Evolutionary conservation across 2,329 filamentous ascomycete species (phyloP).

Genomic region (Teratosphaeria viscida): DNA sequence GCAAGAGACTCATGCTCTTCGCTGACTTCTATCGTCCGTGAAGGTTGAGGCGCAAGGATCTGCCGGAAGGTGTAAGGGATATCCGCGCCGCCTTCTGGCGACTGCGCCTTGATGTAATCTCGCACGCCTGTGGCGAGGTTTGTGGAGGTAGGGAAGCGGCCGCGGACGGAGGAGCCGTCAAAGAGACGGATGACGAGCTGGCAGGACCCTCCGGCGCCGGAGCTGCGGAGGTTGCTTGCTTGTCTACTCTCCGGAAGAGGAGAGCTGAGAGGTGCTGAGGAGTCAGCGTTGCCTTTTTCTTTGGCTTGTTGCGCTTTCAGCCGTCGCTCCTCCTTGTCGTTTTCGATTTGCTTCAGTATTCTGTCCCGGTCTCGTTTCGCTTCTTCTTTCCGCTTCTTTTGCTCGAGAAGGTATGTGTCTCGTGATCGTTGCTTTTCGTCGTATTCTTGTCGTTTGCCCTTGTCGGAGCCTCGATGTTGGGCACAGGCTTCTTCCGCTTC

Average conservation of each 20-base stretch:
- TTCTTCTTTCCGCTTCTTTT: slow-evolving; percentile 54
- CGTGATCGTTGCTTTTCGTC: slow-evolving; percentile 28
- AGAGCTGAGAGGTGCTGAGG: neutral
- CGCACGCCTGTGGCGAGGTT: slow-evolving; percentile 59
- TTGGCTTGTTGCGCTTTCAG: slow-evolving; percentile 26
- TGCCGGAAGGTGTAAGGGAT: slow-evolving; percentile 76
- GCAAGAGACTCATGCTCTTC: slow-evolving; percentile 62
- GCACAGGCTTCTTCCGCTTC: slow-evolving; percentile 27
- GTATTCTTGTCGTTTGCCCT: slow-evolving; percentile 19
- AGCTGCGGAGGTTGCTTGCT: neutral
- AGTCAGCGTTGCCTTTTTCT: neutral
- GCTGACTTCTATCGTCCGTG: slow-evolving; percentile 58
- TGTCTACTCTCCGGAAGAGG: slow-evolving; percentile 1
- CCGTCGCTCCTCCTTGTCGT: slow-evolving; percentile 61
- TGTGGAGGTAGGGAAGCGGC: slow-evolving; percentile 51
- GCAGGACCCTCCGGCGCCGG: slow-evolving; percentile 16
- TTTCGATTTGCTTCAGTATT: slow-evolving; percentile 64
- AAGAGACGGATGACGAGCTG: slow-evolving; percentile 67
- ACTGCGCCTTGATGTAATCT: slow-evolving; percentile 50
- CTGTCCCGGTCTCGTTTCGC: slow-evolving; percentile 58
- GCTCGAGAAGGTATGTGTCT: slow-evolving; percentile 25
- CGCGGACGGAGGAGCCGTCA: slow-evolving; percentile 70
- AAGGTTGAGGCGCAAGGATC: slow-evolving; percentile 68
- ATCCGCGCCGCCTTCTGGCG: slow-evolving; percentile 30
- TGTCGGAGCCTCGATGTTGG: slow-evolving; percentile 12